A percentile compares a stretch with the other conserved stretches of the same genome.
phyloP scores from a whole-genome alignment of 2,329 filamentous ascomycete genomes.

The Setomelanomma holmii region DNA sequence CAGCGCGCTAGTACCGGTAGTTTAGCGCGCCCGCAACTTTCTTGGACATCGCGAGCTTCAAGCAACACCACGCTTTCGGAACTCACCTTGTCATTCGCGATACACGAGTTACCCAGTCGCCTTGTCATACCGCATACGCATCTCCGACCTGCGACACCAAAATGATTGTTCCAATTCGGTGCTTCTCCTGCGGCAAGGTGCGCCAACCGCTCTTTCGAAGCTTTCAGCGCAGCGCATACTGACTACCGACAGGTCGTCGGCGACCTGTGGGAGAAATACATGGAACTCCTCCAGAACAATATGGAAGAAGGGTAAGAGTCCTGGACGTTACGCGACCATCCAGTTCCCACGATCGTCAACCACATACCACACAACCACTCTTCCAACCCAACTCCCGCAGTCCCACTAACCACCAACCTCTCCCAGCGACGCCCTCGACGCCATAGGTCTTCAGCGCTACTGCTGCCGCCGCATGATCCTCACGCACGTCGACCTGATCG shows the following conservation, averaged over 20 bases:
- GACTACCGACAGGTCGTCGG: slow-evolving; percentile 77
- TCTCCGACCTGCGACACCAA: slow-evolving; percentile 47
- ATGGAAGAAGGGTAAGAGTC: slow-evolving; percentile 43
- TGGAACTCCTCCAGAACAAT: slow-evolving; percentile 89
- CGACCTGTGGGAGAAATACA: slow-evolving; percentile 96
- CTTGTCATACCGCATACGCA: not conserved
- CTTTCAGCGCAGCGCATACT: slow-evolving; percentile 26
- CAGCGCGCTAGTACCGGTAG: slow-evolving; percentile 16
- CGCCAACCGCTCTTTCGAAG: slow-evolving; percentile 1
- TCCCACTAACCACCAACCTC: not conserved
- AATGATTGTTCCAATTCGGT: slow-evolving; percentile 99
- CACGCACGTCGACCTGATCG: slow-evolving; percentile 98
- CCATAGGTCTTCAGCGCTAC: slow-evolving; percentile 91
- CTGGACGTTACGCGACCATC: not conserved
- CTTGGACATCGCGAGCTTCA: slow-evolving; percentile 38
- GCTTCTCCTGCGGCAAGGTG: slow-evolving; percentile 99
- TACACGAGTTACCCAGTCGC: slow-evolving; percentile 12
- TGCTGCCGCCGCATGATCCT: slow-evolving; percentile 99
- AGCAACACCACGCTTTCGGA: slow-evolving; percentile 14
- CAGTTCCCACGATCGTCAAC: not conserved
- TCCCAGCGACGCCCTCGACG: slow-evolving; percentile 89
- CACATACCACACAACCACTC: not conserved
- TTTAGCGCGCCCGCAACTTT: slow-evolving; percentile 36
- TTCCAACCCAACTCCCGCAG: not conserved
- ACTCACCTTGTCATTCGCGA: slow-evolving; percentile 1